Conservation (phyloP, 495 filamentous ascomycete genomes). For the Venustampulla echinocandica region DNA sequence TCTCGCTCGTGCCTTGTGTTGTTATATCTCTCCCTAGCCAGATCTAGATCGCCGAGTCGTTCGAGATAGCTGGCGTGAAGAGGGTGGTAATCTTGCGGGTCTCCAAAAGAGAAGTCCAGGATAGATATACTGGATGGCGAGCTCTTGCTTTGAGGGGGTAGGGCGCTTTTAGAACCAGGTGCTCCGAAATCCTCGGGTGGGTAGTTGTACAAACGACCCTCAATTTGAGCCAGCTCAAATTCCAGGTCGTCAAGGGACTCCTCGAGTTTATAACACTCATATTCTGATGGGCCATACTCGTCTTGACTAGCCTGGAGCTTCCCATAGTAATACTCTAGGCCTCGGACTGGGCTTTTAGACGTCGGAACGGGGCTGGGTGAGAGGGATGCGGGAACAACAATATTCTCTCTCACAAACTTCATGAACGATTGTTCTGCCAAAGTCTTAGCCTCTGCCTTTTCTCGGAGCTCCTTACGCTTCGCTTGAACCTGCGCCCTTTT, state of each 20-base stretch:
- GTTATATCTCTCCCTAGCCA: slow-evolving; percentile 5
- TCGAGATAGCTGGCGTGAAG: slow-evolving; percentile 8
- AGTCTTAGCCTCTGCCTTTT: slow-evolving; percentile 1
- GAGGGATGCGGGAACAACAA: no score
- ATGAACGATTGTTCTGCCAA: slow-evolving; percentile 9
- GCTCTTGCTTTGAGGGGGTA: neutral
- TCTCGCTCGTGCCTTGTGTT: slow-evolving; percentile 2
- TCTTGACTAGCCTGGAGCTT: slow-evolving; percentile 10
- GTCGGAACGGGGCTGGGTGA: no score
- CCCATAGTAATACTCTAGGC: slow-evolving; percentile 1
- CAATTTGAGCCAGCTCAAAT: slow-evolving; percentile 9
- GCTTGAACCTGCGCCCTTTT: neutral
- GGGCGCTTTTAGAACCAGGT: neutral
- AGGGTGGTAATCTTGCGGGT: slow-evolving; percentile 5
- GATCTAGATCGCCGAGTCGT: slow-evolving; percentile 13
- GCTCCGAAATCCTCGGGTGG: neutral
- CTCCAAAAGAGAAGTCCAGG: neutral
- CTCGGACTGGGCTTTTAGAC: neutral
- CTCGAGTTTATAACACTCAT: slow-evolving; percentile 9
- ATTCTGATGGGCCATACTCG: slow-evolving; percentile 12
- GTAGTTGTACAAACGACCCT: slow-evolving; percentile 8
- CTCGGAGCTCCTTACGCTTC: slow-evolving; percentile 6
- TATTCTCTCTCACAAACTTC: slow-evolving; percentile 10
- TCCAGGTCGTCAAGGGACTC: slow-evolving; percentile 7
- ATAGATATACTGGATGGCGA: neutral